A percentile compares a stretch with the other conserved stretches of the same genome.
phyloP scores from a whole-genome alignment of 768 basidiomycete genomes.

The Termitomyces titanicus region DNA sequence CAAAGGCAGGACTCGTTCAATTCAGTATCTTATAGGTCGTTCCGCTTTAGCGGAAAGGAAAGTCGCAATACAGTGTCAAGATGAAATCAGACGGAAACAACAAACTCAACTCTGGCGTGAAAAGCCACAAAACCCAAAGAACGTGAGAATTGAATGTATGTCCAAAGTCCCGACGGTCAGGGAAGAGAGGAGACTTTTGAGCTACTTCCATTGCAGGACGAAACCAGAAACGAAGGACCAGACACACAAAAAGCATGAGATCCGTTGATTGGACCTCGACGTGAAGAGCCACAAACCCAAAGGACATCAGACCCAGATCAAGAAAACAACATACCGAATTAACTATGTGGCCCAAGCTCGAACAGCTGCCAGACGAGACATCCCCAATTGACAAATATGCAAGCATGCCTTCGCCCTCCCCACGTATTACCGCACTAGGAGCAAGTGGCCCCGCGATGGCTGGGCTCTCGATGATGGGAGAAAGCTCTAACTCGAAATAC shows the following conservation, averaged over 20 bases:
- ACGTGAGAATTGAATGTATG: background rate
- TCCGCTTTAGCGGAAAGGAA: background rate
- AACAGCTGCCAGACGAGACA: background rate
- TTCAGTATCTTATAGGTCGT: background rate
- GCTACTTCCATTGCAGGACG: no score
- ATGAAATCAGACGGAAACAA: background rate
- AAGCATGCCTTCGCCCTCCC: background rate
- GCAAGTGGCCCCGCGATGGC: background rate
- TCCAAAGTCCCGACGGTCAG: no score
- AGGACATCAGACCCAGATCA: background rate
- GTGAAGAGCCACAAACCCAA: background rate
- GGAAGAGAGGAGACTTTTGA: no score
- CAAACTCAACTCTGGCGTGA: background rate
- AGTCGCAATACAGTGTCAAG: background rate
- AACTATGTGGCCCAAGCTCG: conserved; percentile 1
- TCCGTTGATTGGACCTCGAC: no score
- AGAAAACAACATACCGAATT: conserved; percentile 2
- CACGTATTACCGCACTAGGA: conserved; percentile 4
- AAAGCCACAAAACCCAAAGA: background rate
- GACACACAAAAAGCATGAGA: no score
- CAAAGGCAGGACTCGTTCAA: background rate
- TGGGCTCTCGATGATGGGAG: conserved; percentile 13
- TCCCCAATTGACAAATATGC: background rate
- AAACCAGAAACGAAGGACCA: no score
- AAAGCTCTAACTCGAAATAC: conserved; percentile 13